Conservation (phyloP, 1,139 yeast species). For the Scheffersomyces lignicola region DNA sequence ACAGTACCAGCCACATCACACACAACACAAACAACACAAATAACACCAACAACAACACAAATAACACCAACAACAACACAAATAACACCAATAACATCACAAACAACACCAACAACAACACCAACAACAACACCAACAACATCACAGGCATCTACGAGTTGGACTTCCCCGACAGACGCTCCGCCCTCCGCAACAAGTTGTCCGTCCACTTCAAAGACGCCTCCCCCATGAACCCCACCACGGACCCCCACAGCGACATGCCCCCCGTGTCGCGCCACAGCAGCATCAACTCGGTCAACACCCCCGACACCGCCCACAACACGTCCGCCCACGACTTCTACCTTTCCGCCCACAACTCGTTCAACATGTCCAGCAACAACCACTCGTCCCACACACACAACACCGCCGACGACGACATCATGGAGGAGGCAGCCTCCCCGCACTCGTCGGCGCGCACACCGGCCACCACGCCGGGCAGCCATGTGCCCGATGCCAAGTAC, state of each 20-base stretch:
- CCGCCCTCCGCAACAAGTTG: conserved; percentile 26
- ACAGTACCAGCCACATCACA: neutral
- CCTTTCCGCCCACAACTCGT: conserved; percentile 14
- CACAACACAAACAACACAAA: neutral
- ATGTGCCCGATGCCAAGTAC: conserved; percentile 5
- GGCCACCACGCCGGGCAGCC: conserved; percentile 20
- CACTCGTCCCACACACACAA: conserved; percentile 16
- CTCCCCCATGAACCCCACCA: conserved; percentile 4
- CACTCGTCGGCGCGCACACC: conserved; percentile 12
- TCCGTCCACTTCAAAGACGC: conserved; percentile 34
- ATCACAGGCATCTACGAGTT: conserved; percentile 35
- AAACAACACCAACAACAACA: conserved; percentile 12
- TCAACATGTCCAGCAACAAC: conserved; percentile 12
- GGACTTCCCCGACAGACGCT: conserved; percentile 29
- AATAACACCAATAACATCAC: too few relatives aligned
- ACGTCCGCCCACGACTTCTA: conserved; percentile 6
- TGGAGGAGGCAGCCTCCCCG: conserved; percentile 11
- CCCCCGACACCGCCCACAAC: conserved; percentile 7
- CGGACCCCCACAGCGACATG: conserved; percentile 3
- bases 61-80: conserved; percentile 6
- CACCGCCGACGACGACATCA: conserved; percentile 14
- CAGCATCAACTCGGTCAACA: conserved; percentile 3
- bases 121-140: conserved; percentile 11
- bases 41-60: neutral
- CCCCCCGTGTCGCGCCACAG: conserved; percentile 3